Base-by-base conservation (phyloP, 148 eudicot genomes). In the Nyssa sinensis region DNA sequence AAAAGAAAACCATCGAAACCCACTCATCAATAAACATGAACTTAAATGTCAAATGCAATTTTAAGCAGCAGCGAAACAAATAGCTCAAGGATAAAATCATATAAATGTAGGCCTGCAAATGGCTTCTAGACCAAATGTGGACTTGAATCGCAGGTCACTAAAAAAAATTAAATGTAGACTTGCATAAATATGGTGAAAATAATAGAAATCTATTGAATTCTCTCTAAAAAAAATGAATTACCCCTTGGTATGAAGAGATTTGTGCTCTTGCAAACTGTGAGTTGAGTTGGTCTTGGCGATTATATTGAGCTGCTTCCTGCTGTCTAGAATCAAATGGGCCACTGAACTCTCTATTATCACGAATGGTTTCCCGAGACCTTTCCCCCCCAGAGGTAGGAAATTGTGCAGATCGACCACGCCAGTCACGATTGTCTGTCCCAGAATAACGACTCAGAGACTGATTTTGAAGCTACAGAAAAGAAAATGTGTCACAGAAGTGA, bases 401-500 rank as follows among this genome's bases (percentile, higher is more conserved):
- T 67, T 73, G 96, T 12, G 86, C 72, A 75, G 93, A 69, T 30
- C 93, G 88, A 62, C 76, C 87, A 73, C 93, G 97, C 97, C 97
- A 91, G 77, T 89, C 92, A 65, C 97, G 90, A 74, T 72, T 84
- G 81, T 89, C 92, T 37, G 86, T 88, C 69, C 89, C 97, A 62
- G 97, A 65, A 71, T 89, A 89, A 57, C 94, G 92, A 72, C 27
- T 74, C 84, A 75, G 86, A 25, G 88, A 63, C 67, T 88, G 90
- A 79, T 53, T 80, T 49, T 79, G 77, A 44, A 73, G 67, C 89
- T 91, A 75, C 53, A 72, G 28, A 70, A 77, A 69, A 24, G 25
- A 55, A 55, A 21, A n/a, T 55, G n/a, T 12, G 19, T 44, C 51
- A 44, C 59, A 17, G 21, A 19, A 55, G 24, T n/a, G 59, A 55